Evolutionary conservation across 1,284 basidiomycete genomes (phyloP), one percentile per base, ranked within the genome.

Genomic region (Xerocomus nothofagi): DNA sequence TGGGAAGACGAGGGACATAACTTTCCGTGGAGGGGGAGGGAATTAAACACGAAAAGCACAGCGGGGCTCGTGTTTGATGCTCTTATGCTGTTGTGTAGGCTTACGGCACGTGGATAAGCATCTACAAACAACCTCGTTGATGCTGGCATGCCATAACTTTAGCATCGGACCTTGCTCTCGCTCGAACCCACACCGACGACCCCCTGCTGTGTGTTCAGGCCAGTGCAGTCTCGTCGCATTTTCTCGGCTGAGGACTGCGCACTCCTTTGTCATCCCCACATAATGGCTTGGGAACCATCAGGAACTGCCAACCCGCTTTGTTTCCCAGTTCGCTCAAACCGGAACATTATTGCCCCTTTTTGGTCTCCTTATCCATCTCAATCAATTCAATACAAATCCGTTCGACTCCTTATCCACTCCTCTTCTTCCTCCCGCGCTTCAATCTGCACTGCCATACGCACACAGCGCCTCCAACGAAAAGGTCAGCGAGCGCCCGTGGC

Each of bases 51-150:
- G 54, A 47, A 51, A 55, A 50, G 67, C 57, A 66, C 62, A 55
- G 60, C 52, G 48, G 57, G 58, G 56, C 63, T 64, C 67, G 68
- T 68, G 68, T 65, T 60, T 61, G 55, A 62, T 53, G 55, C 62
- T 69, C 59, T 66, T 63, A 61, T 61, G 61, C 56, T 63, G 67
- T 67, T 67, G 65, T 69, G 57, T 63, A 57, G 47, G 50, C 56
- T 67, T 67, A 67, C 65, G 68, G 67, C 65, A 67, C 55, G 55
- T 51, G 67, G 49, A 65, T 67, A 67, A 67, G 65, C 65, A 67
- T 49, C 49, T 26, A 59, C 65, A 67, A 67, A 67, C 65, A 67
- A 67, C 51, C 44, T 65, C 45, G 67, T 70, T 69, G 57, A 70
- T 59, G 57, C 8, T n/a, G n/a, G n/a, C n/a, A n/a, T n/a, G n/a